Percentiles rank a stretch among this genome's conserved stretches.
phyloP scores from a whole-genome alignment of 495 filamentous ascomycete species.

The Halenospora varia region DNA sequence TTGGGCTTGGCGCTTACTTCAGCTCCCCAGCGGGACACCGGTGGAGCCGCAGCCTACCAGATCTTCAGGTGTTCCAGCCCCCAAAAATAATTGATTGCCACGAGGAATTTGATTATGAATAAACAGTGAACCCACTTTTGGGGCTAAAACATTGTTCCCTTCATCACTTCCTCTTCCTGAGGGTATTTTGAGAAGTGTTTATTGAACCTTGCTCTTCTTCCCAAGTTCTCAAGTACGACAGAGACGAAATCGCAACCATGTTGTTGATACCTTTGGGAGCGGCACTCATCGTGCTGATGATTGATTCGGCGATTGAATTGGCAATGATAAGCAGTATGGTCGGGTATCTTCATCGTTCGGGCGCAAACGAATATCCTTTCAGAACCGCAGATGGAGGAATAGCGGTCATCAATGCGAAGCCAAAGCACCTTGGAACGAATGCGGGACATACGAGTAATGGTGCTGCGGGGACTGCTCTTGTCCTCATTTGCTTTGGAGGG shows the following conservation, averaged over 20 bases:
- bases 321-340: conserved; percentile 46
- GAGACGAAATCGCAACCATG: conserved; percentile 14
- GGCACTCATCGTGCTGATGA: conserved; percentile 34
- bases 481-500: conserved; percentile 43
- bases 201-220: too few species aligned
- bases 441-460: conserved; percentile 48
- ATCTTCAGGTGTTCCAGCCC: too few species aligned
- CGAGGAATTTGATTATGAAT: too few species aligned
- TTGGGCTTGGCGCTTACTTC: too few species aligned
- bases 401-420: conserved; percentile 37
- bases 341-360: conserved; percentile 38
- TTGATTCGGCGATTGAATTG: conserved; percentile 41
- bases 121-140: too few species aligned
- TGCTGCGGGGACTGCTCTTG: conserved; percentile 44
- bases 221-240: too few species aligned
- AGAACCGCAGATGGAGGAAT: conserved; percentile 27
- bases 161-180: too few species aligned
- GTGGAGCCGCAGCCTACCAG: too few species aligned
- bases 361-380: conserved; percentile 31
- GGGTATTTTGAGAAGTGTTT: too few species aligned
- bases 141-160: too few species aligned
- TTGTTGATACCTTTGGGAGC: conserved; percentile 16
- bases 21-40: too few species aligned
- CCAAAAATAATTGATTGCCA: too few species aligned
- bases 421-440: conserved; percentile 36